A percentile compares a stretch with the other conserved stretches of the same genome.
Evolutionary conservation across 345 rosid genomes (phyloP).

Genomic region (Hibiscus tridactylites): DNA sequence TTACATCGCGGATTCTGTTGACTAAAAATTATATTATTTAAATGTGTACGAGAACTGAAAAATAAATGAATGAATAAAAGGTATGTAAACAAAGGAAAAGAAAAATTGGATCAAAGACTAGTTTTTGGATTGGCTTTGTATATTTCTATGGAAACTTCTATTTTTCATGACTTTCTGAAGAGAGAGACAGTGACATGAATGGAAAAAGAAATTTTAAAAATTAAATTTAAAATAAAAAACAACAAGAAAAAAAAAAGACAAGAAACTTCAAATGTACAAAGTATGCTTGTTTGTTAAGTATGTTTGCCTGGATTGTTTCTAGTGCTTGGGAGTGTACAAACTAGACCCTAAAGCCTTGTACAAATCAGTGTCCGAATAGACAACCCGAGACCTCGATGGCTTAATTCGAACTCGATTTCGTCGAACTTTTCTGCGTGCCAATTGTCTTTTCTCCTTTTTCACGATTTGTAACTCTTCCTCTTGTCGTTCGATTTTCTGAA

Average conservation of each 20-base stretch:
- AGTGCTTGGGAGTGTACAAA: constrained; percentile 34
- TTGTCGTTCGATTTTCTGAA: not conserved
- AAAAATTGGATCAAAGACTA: not conserved
- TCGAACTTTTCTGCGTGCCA: constrained; percentile 18
- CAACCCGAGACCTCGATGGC: constrained; percentile 42
- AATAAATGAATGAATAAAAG: not conserved
- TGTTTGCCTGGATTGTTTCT: not conserved
- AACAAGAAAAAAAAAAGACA: not conserved
- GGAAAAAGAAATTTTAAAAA: not conserved
- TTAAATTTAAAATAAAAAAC: too few relatives aligned
- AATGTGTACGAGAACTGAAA: too few relatives aligned
- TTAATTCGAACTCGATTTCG: constrained; percentile 27
- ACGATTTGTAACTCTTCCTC: not conserved
- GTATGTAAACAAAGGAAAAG: not conserved
- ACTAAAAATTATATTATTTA: not conserved
- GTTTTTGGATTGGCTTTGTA: not conserved
- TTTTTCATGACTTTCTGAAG: not conserved
- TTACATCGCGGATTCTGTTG: not conserved
- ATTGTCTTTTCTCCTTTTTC: not conserved
- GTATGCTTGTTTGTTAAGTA: not conserved
- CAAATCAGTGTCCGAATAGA: constrained; percentile 62
- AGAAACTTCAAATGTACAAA: not conserved
- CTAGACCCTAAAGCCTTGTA: constrained; percentile 51
- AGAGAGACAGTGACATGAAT: not conserved
- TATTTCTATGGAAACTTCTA: not conserved